A percentile compares a stretch with the other conserved stretches of the same genome.
phyloP scores from a whole-genome alignment of 257 asterid species.

The Parsonsia alboflavescens region DNA sequence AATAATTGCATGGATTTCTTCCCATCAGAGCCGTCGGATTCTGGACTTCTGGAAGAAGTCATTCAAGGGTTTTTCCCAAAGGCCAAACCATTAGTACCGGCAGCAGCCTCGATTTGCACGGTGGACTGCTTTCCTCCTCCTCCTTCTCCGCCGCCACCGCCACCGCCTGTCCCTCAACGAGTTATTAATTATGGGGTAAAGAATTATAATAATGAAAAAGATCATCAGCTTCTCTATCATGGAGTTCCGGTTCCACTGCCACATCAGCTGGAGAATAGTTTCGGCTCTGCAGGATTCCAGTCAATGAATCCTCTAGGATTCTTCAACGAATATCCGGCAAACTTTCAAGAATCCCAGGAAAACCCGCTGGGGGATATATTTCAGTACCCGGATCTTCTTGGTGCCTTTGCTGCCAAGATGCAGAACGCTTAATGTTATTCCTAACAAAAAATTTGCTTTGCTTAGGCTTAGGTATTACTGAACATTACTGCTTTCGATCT shows the following conservation, averaged over 20 bases:
- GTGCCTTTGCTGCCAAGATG: conserved; percentile 26
- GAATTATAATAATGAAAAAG: conserved; percentile 3
- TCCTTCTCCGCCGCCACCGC: too few relatives aligned
- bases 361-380: conserved; percentile 18
- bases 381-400: conserved; percentile 31
- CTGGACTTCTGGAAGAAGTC: conserved; percentile 38
- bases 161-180: not conserved
- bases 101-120: not conserved
- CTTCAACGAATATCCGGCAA: conserved; percentile 13
- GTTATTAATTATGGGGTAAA: not conserved
- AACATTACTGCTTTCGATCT: too few relatives aligned
- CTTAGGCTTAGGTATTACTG: too few relatives aligned
- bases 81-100: conserved; percentile 18
- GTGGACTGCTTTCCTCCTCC: not conserved
- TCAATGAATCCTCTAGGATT: conserved; percentile 13
- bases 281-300: conserved; percentile 18
- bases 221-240: conserved; percentile 12
- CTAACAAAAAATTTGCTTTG: too few relatives aligned
- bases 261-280: conserved; percentile 19
- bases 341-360: conserved; percentile 18
- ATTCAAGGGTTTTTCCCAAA: conserved; percentile 47
- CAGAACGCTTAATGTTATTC: conserved; percentile 23
- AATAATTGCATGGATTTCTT: conserved; percentile 52
- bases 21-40: conserved; percentile 40
- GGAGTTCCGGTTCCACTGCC: conserved; percentile 15